Evolutionary conservation across 495 filamentous ascomycete species (phyloP), one percentile per base, ranked within the genome.

Genomic region (Talaromyces liani): DNA sequence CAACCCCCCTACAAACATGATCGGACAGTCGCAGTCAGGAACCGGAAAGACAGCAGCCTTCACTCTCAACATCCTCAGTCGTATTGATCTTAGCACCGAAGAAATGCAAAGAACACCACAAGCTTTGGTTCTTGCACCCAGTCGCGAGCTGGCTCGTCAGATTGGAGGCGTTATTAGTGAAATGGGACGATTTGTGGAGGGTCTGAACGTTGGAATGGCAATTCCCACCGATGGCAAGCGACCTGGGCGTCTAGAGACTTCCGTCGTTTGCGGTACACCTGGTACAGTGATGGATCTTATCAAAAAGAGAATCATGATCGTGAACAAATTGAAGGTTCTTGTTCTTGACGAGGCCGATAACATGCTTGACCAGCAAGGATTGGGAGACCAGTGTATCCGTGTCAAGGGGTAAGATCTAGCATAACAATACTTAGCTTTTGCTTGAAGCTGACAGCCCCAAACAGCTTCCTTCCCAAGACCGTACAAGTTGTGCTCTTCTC

Each of bases 1-100:
- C 65, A 83, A 96, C 67, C 93, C 93, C 16, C 89, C 93, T 0
- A 82, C 78, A 49, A 98, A 98, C 74, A 87, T 98, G 80, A 93
- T 99, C 64, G 94, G 92, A 22, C 95, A 99, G 72, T 97, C 94
- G 29, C 95, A 99, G 76, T 98, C 95, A 4, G 95, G 95, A 65
- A 99, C 95, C 14, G 95, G 95, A 63, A 99, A 99, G 79, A 99
- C 95, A 9, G 95, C 94, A 33, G 95, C 95, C 33, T 99, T 98
- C 73, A 87, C 92, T 25, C 84, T 96, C 61, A 97, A 94, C 49
- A 89, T 97, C 60, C 83, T 99, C 20, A 87, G 88, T 61, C 90
- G 94, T 57, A 72, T 97, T 67, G 89, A 98, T 66, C 79, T 92
- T 54, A 75, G 68, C 20, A 80, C 84, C 53, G 78, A 85, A n/a